Evolutionary conservation across 129 eudicot species (phyloP), one percentile per base, ranked within the genome.

Genomic region (Centella asiatica): DNA sequence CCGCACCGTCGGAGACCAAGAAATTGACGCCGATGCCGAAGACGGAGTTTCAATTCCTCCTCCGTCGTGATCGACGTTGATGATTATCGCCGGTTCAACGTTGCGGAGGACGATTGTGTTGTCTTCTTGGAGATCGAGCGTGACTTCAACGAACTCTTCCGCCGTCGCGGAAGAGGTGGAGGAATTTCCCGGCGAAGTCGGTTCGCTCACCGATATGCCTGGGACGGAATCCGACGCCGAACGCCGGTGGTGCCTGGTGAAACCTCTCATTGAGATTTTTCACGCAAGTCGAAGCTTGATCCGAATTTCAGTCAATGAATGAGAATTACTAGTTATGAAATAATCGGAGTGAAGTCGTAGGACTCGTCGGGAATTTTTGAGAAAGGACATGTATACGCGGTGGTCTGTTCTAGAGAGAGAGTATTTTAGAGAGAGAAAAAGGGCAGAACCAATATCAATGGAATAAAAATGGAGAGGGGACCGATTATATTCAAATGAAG

Each of bases 131-230:
- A 93, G 84, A 65, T 93, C 99, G 1, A 93, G 85, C 14, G 96
- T 93, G 33, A 93, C 99, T 45, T 93, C 99, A 0, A 93, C 96
- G 37, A 77, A 93, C 77, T 93, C 97, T 67, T 90, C 96, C 5
- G 55, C 78, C 45, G 73, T 59, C 13, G 76, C 63, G 48, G 72
- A 28, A 5, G 90, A 77, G n/a, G 83, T 55, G 48, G 82, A 62
- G 26, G 72, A 75, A 4, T 80, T 72, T 19, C 70, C 83, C 29
- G 97, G 97, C 40, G 95, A 90, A 0, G 95, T 83, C 18, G 70
- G 63, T 9, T 53, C 81, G 22, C 87, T 86, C 51, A 64, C 34
- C 26, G 47, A 52, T 17, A 19, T 68, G 18, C 69, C 81, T 18
- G 83, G 75, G 14, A 76, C 77, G 17, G 83, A 74, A 51, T 89